Evolutionary conservation across 768 basidiomycete species (phyloP).

Genomic region (Strobilomyces echinocephalus): DNA sequence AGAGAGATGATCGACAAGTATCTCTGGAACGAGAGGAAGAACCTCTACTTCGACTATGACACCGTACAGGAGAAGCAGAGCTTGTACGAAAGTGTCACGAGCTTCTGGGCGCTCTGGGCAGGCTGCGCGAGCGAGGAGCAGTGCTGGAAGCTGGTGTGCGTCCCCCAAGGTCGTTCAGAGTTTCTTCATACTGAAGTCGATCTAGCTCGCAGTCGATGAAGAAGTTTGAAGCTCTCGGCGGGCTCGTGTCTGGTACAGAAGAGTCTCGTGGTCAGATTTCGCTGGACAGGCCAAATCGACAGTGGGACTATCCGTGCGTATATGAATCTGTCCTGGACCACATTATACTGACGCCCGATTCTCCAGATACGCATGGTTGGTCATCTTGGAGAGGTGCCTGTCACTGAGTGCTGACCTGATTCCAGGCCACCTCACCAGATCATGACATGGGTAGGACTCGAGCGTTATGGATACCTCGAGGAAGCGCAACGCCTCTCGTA

Average conservation of each 20-base stretch:
- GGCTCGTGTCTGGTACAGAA: slow-evolving; percentile 93
- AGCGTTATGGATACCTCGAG: slow-evolving; percentile 91
- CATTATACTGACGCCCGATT: slow-evolving; percentile 4
- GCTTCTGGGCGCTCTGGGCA: slow-evolving; percentile 96
- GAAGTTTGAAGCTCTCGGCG: slow-evolving; percentile 96
- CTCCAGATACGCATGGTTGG: slow-evolving; percentile 63
- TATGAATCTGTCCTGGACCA: slow-evolving; percentile 4
- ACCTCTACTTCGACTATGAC: slow-evolving; percentile 95
- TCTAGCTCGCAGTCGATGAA: slow-evolving; percentile 75
- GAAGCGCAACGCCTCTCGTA: slow-evolving; percentile 93
- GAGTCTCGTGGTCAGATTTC: slow-evolving; percentile 95
- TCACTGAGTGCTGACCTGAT: slow-evolving; percentile 9
- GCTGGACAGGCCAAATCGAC: slow-evolving; percentile 92
- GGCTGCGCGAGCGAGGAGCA: slow-evolving; percentile 97
- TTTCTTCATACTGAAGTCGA: slow-evolving; percentile 14
- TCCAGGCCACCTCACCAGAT: slow-evolving; percentile 93
- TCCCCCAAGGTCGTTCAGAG: slow-evolving; percentile 18
- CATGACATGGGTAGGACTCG: slow-evolving; percentile 96
- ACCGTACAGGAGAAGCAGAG: slow-evolving; percentile 87
- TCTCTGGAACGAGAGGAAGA: slow-evolving; percentile 95
- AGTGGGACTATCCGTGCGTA: slow-evolving; percentile 95
- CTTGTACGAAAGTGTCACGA: slow-evolving; percentile 94
- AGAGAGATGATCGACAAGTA: slow-evolving; percentile 85
- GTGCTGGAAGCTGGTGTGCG: slow-evolving; percentile 88
- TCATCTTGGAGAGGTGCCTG: background rate